Percentiles rank a stretch among this genome's conserved stretches.
phyloP scores from a whole-genome alignment of 2,329 filamentous ascomycete genomes.

The Bipolaris cookei region DNA sequence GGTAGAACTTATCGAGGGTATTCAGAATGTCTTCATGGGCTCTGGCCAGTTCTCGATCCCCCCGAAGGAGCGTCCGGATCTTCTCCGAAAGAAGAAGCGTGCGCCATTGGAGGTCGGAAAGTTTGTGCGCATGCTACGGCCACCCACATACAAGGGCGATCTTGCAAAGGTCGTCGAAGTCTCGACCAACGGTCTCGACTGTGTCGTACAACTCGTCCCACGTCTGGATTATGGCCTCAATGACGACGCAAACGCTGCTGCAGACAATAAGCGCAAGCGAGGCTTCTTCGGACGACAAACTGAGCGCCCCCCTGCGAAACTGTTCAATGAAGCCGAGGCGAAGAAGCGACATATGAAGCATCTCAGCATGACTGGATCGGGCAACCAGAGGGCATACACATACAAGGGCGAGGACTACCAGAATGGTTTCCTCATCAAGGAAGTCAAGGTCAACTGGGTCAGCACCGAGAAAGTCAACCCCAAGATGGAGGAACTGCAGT shows the following conservation, averaged over 20 bases:
- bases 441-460: conserved; percentile 87
- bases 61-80: conserved; percentile 96
- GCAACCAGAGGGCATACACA: conserved; percentile 73
- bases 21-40: conserved; percentile 88
- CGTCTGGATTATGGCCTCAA: conserved; percentile 89
- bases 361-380: conserved; percentile 59
- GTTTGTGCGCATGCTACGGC: conserved; percentile 86
- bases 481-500: conserved; percentile 92
- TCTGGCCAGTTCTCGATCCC: conserved; percentile 87
- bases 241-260: conserved; percentile 70
- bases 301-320: conserved; percentile 79
- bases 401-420: conserved; percentile 91
- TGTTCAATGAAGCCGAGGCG: conserved; percentile 93
- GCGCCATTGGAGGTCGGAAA: conserved; percentile 80
- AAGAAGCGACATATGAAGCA: conserved; percentile 80
- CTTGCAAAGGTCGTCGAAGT: conserved; percentile 91
- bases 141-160: conserved; percentile 83
- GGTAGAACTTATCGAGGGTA: conserved; percentile 77
- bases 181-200: conserved; percentile 89
- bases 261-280: conserved; percentile 77
- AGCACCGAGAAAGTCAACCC: conserved; percentile 91
- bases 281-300: conserved; percentile 56
- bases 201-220: conserved; percentile 85
- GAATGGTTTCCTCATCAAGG: conserved; percentile 91
- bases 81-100: conserved; percentile 88